Conservation (phyloP, 2,329 filamentous ascomycete genomes). For the Gyromitra esculenta region DNA sequence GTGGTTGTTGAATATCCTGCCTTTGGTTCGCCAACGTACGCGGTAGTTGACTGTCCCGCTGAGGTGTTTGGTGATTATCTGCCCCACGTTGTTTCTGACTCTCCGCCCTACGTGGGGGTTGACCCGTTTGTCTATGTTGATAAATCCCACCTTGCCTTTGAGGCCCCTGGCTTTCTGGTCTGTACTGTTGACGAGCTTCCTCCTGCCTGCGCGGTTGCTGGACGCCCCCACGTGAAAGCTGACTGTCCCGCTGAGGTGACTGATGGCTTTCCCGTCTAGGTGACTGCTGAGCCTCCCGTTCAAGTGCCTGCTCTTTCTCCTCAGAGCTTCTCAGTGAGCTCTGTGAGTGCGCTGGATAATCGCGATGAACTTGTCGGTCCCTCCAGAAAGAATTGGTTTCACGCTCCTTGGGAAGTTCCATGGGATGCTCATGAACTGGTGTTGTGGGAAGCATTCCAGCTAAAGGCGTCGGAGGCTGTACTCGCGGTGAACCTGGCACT, state of each 20-base stretch:
- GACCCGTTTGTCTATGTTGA: background rate
- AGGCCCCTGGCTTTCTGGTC: background rate
- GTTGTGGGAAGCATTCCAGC: slow-evolving; percentile 21
- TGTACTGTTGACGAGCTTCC: background rate
- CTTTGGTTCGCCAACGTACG: slow-evolving; percentile 7
- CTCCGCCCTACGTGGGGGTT: slow-evolving; percentile 16
- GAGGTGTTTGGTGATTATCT: slow-evolving; percentile 1
- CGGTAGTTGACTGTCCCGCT: slow-evolving; percentile 4
- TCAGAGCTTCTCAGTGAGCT: slow-evolving; percentile 26
- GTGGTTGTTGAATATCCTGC: background rate
- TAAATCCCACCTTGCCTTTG: background rate
- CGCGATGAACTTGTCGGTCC: slow-evolving; percentile 29
- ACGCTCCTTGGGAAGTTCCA: slow-evolving; percentile 10
- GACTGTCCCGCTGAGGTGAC: background rate
- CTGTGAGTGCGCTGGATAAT: slow-evolving; percentile 13
- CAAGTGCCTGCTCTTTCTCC: slow-evolving; percentile 30
- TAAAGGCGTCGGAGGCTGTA: slow-evolving; percentile 44
- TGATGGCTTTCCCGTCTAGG: background rate
- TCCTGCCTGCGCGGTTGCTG: slow-evolving; percentile 15
- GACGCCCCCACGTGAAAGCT: background rate
- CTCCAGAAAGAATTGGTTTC: slow-evolving; percentile 35
- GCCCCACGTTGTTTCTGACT: slow-evolving; percentile 6
- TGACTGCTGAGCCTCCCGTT: background rate
- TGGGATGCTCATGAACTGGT: slow-evolving; percentile 10
- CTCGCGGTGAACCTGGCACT: slow-evolving; percentile 29